phyloP scores from a whole-genome alignment of 2,329 filamentous ascomycete genomes.

The Pezicula carpinea region DNA sequence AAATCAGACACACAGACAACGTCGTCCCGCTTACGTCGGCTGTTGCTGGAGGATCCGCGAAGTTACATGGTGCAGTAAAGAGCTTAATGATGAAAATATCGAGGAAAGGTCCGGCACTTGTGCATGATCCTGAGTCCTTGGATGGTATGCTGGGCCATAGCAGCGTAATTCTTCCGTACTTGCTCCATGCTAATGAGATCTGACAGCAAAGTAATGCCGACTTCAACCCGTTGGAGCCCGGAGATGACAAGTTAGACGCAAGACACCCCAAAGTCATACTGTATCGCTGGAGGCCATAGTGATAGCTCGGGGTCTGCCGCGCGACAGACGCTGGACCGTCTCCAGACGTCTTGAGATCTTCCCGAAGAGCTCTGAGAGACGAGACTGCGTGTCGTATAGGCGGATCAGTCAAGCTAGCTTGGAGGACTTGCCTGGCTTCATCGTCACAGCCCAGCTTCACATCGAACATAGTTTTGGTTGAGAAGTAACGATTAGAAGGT shows the following conservation, averaged over 20 bases:
- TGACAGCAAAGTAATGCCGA: slow-evolving; percentile 42
- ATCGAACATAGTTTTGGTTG: slow-evolving; percentile 37
- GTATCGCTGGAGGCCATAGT: slow-evolving; percentile 39
- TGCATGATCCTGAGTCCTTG: slow-evolving; percentile 40
- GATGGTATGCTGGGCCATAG: slow-evolving; percentile 39
- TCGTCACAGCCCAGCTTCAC: slow-evolving; percentile 33
- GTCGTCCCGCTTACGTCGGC: slow-evolving; percentile 12
- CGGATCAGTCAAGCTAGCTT: slow-evolving; percentile 32
- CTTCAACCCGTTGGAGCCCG: slow-evolving; percentile 26
- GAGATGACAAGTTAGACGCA: slow-evolving; percentile 33
- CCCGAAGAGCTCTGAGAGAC: slow-evolving; percentile 36
- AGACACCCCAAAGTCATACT: slow-evolving; percentile 36
- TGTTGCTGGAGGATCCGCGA: slow-evolving; percentile 28
- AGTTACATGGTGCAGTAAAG: slow-evolving; percentile 38
- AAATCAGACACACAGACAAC: slow-evolving; percentile 15
- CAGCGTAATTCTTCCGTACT: slow-evolving; percentile 33
- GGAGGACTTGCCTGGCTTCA: slow-evolving; percentile 36
- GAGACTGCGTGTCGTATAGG: slow-evolving; percentile 34
- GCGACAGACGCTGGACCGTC: slow-evolving; percentile 20
- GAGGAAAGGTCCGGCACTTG: slow-evolving; percentile 34
- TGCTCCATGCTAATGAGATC: slow-evolving; percentile 44
- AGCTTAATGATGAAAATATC: slow-evolving; percentile 40
- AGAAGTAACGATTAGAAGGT: slow-evolving; percentile 35
- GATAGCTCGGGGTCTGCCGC: slow-evolving; percentile 27
- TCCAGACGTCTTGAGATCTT: slow-evolving; percentile 33